These are phyloP conservation scores for Phaffomyces opuntiae DNA, from an alignment of 805 yeast species.

Conservation along the genomic window DNA sequence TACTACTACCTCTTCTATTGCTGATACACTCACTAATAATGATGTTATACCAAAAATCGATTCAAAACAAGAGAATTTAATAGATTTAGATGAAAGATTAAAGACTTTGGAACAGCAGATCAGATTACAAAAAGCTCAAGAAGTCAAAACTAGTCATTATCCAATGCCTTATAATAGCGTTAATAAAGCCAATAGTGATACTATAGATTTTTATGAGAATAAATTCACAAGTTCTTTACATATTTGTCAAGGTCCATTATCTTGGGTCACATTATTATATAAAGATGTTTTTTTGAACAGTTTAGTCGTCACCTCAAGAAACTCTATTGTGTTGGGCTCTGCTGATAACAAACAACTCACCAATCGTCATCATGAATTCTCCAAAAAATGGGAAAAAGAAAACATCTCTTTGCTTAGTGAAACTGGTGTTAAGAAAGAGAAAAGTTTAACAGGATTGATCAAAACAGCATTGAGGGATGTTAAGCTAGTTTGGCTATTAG, in stretches of 20 bases:
- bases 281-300: slow-evolving; percentile 20
- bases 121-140: not conserved
- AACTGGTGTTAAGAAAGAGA: not conserved
- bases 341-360: not conserved
- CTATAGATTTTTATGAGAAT: slow-evolving; percentile 11
- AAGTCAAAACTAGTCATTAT: not conserved
- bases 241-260: slow-evolving; percentile 16
- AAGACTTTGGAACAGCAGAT: slow-evolving; percentile 11
- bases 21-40: no score
- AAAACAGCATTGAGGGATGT: slow-evolving; percentile 9
- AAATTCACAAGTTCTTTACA: slow-evolving; percentile 5
- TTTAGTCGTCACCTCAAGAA: slow-evolving; percentile 6
- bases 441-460: not conserved
- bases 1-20: no score
- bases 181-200: not conserved
- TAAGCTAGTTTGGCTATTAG: slow-evolving; percentile 19
- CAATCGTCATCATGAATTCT: slow-evolving; percentile 1
- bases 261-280: slow-evolving; percentile 20
- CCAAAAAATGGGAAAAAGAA: slow-evolving; percentile 4
- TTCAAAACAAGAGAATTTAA: slow-evolving; percentile 1
- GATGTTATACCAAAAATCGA: not conserved
- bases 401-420: not conserved
- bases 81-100: slow-evolving; percentile 11
- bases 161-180: no score
- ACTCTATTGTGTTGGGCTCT: not conserved